Evolutionary conservation across 257 asterid genomes (phyloP).

Genomic region (Solanum dulcamara): DNA sequence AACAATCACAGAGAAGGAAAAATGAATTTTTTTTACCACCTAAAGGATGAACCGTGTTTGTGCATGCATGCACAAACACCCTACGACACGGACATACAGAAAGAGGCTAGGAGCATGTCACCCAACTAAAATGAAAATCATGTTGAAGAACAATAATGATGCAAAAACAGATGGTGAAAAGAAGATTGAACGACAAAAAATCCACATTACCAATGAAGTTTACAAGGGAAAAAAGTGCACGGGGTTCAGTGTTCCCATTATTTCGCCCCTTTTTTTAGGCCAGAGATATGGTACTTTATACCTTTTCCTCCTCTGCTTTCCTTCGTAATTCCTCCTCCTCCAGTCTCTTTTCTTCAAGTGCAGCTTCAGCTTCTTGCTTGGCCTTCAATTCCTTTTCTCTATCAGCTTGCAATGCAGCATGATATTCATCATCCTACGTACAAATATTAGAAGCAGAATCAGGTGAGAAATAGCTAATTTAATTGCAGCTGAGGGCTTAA

Average conservation of each 20-base stretch:
- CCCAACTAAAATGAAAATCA: background rate
- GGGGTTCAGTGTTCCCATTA: background rate
- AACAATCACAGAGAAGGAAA: background rate
- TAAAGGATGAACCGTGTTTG: background rate
- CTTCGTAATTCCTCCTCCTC: slow-evolving; percentile 62
- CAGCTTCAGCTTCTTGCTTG: slow-evolving; percentile 94
- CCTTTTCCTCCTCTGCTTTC: slow-evolving; percentile 63
- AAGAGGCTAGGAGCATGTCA: background rate
- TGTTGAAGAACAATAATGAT: background rate
- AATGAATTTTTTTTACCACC: background rate
- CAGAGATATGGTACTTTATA: slow-evolving; percentile 5
- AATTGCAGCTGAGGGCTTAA: slow-evolving; percentile 3
- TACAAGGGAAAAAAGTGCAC: background rate
- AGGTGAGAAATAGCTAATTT: background rate
- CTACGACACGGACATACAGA: background rate
- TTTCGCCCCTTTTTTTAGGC: background rate
- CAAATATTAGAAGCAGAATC: background rate
- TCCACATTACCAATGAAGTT: background rate
- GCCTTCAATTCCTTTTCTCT: slow-evolving; percentile 94
- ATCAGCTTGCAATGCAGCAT: slow-evolving; percentile 94
- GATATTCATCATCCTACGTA: slow-evolving; percentile 87
- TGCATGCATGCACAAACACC: background rate
- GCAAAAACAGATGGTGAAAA: background rate
- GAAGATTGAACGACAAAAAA: background rate
- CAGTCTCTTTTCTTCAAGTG: slow-evolving; percentile 61